Percentiles rank a stretch among this genome's conserved stretches.
Conservation (phyloP, 2,329 filamentous ascomycete species). For the Ophiostoma piceae region DNA sequence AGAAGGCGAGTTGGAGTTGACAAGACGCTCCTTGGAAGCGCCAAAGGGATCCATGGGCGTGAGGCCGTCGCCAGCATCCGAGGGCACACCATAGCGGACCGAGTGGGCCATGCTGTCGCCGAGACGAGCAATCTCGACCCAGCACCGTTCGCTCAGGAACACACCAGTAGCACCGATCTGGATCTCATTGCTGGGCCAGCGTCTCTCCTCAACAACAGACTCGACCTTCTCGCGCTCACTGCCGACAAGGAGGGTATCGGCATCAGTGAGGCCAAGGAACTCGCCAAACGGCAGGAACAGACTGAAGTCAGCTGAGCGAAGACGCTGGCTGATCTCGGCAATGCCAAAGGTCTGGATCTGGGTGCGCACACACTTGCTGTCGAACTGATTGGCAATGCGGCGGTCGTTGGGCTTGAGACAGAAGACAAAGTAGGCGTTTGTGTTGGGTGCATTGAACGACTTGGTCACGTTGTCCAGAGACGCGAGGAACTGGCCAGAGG, state of each 20-base stretch:
- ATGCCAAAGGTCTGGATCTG: conserved; percentile 95
- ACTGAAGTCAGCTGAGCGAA: conserved; percentile 91
- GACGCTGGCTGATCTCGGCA: conserved; percentile 88
- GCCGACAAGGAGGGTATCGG: conserved; percentile 79
- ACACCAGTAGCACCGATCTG: conserved; percentile 86
- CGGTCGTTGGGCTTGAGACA: conserved; percentile 96
- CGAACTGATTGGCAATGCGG: conserved; percentile 95
- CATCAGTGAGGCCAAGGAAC: conserved; percentile 82
- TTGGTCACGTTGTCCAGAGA: conserved; percentile 88
- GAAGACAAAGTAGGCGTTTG: conserved; percentile 94
- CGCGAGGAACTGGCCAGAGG: conserved; percentile 84
- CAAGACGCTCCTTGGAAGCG: conserved; percentile 56
- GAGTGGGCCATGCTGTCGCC: conserved; percentile 55
- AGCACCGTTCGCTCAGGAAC: conserved; percentile 92
- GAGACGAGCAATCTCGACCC: conserved; percentile 81
- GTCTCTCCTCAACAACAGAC: conserved; percentile 82
- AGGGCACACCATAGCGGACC: conserved; percentile 44
- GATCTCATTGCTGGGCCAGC: conserved; percentile 89
- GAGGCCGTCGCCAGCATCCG: conserved; percentile 59
- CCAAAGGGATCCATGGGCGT: conserved; percentile 57
- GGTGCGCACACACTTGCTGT: conserved; percentile 94
- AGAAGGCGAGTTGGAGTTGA: conserved; percentile 46
- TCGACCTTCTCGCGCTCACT: conserved; percentile 90
- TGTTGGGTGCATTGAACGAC: conserved; percentile 72
- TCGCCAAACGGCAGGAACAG: conserved; percentile 93